phyloP scores from a whole-genome alignment of 208 protist species.

The Zelonia costaricensis region DNA sequence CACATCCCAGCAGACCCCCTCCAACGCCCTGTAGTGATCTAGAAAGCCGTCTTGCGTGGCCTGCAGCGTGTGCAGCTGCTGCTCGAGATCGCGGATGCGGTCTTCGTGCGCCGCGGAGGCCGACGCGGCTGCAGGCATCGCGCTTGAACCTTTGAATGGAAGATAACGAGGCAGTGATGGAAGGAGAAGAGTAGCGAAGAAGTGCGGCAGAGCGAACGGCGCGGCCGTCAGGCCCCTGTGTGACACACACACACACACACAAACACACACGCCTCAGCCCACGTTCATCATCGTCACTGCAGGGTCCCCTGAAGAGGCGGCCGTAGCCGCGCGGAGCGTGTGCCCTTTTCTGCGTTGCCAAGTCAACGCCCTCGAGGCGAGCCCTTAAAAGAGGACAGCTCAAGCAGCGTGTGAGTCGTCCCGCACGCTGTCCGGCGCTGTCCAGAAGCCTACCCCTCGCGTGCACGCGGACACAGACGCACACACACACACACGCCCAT shows the following conservation, averaged over 20 bases:
- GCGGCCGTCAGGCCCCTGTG: no score
- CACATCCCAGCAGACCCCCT: constrained; percentile 23
- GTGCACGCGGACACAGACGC: no score
- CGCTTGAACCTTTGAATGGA: background rate
- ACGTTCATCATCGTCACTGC: no score
- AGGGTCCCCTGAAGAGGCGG: no score
- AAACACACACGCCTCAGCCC: background rate
- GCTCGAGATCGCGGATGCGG: constrained; percentile 1
- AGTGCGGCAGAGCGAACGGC: background rate
- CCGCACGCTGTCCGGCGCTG: no score
- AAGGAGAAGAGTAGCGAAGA: background rate
- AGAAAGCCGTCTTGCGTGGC: constrained; percentile 3
- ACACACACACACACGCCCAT: no score
- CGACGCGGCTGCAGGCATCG: background rate
- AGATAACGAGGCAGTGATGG: background rate
- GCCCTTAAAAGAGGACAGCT: no score
- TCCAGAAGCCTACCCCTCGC: no score
- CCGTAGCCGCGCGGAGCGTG: no score
- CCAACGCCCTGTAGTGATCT: constrained; percentile 8
- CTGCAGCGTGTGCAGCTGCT: constrained; percentile 5
- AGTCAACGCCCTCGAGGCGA: no score
- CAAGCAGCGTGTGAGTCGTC: no score
- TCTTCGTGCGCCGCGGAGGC: background rate
- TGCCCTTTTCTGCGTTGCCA: no score
- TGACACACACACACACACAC: background rate